Percentiles rank a stretch among this genome's conserved stretches.
These are phyloP conservation scores for Drechmeria coniospora DNA, from an alignment of 2,329 filamentous ascomycete genomes.

Conservation along the genomic window DNA sequence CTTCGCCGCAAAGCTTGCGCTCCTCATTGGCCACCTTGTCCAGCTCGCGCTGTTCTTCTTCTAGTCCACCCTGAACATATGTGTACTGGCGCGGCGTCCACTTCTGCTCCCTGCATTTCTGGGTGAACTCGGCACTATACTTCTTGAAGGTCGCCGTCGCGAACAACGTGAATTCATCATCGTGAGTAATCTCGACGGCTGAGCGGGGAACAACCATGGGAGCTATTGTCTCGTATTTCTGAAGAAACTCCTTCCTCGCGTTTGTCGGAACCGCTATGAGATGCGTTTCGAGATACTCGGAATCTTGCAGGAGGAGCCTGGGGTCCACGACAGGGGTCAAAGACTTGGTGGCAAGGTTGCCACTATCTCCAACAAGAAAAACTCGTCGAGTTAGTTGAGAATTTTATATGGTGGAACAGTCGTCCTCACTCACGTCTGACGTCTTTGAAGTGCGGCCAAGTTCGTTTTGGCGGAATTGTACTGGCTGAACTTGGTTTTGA, in stretches of 20 bases:
- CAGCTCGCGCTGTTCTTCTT: slow-evolving; percentile 78
- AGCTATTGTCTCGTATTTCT: slow-evolving; percentile 72
- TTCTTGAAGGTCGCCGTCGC: slow-evolving; percentile 92
- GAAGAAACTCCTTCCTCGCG: slow-evolving; percentile 73
- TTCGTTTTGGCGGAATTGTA: slow-evolving; percentile 86
- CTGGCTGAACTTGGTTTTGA: slow-evolving; percentile 86
- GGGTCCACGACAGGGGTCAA: slow-evolving; percentile 81
- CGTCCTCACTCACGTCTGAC: slow-evolving; percentile 55
- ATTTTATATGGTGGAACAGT: no score
- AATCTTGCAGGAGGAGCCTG: slow-evolving; percentile 65
- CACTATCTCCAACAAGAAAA: slow-evolving; percentile 36
- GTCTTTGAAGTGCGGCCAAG: slow-evolving; percentile 65
- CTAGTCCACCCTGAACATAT: slow-evolving; percentile 75
- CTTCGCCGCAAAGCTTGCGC: slow-evolving; percentile 84
- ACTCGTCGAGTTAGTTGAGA: no score
- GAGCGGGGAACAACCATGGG: slow-evolving; percentile 92
- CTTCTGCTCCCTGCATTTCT: slow-evolving; percentile 82
- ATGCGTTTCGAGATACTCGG: slow-evolving; percentile 93
- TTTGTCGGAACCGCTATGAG: slow-evolving; percentile 75
- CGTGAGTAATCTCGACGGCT: slow-evolving; percentile 61
- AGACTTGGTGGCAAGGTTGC: slow-evolving; percentile 88
- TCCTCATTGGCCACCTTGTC: slow-evolving; percentile 72
- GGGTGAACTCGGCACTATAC: slow-evolving; percentile 68
- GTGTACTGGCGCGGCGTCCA: slow-evolving; percentile 94
- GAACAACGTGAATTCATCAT: slow-evolving; percentile 81